Base-by-base conservation (phyloP, 1,284 basidiomycete species). In the Boletus coffeatus region DNA sequence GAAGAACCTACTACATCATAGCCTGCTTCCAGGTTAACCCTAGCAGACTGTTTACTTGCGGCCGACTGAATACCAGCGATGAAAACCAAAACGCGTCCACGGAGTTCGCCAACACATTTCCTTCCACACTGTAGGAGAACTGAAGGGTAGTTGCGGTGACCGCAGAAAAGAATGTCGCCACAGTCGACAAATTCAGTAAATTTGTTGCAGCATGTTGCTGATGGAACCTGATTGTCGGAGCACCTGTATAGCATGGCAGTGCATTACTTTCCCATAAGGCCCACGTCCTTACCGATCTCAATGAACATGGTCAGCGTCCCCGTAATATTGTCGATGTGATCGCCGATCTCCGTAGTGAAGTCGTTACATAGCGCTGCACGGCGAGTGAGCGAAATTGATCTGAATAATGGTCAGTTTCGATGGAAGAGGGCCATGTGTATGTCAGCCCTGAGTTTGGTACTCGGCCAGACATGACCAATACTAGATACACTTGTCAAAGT, bases 31-130 rank as follows among this genome's bases (percentile, higher is more conserved):
- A 85, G 2, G 81, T 81, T 21, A 86, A 66, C 32, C 82, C 83
- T 0, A 86, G 69, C 16, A 86, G 73, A 69, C 83, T 83, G 67
- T 85, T 87, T 50, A 87, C 80, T 25, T 37, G 85, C 82, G 10
- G 83, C 80, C 7, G 82, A 58, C 82, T 85, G 71, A 87, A 83
- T 16, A 87, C 81, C 62, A 86, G 67, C 0, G 84, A 85, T 2
- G 79, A 82, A 67, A 87, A 84, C 84, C 84, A 86, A 62, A 87
- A 83, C 2, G 77, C 78, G 64, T 87, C 86, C 41, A 86, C 84
- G 21, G 74, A 76, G 63, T 82, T 75, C 5, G 71, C 39, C 59
- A 74, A 63, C 34, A 75, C 67, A 61, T 65, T 61, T 7, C 72
- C 74, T 74, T 68, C 56, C 68, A 68, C 46, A 73, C 1, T 29